A percentile compares a stretch with the other conserved stretches of the same genome.
Evolutionary conservation across 805 yeast genomes (phyloP).

Genomic region (Isabelozyma rhagii): DNA sequence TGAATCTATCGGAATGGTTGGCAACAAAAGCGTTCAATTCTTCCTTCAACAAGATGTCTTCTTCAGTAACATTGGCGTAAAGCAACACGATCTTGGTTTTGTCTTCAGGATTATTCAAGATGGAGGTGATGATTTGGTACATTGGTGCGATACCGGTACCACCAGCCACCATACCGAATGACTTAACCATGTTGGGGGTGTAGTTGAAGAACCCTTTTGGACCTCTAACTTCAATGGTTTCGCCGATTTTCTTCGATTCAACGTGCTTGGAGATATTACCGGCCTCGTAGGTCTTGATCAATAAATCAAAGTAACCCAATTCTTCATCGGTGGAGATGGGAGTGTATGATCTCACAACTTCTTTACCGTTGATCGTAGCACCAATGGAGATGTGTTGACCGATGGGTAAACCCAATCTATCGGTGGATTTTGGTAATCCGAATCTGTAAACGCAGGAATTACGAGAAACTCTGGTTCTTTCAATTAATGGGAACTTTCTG

Average conservation of each 20-base stretch:
- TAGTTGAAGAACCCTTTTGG: conserved; percentile 90
- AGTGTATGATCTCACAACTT: conserved; percentile 81
- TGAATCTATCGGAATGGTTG: conserved; percentile 56
- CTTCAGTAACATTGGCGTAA: conserved; percentile 77
- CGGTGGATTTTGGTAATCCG: conserved; percentile 71
- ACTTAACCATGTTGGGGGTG: conserved; percentile 69
- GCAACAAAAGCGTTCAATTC: conserved; percentile 70
- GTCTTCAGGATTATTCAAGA: conserved; percentile 73
- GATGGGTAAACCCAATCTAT: conserved; percentile 81
- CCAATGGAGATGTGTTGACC: conserved; percentile 90
- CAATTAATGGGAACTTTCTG: conserved; percentile 75
- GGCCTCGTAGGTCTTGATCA: conserved; percentile 80
- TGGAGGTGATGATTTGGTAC: conserved; percentile 87
- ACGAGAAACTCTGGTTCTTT: conserved; percentile 72
- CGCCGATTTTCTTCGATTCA: conserved; percentile 73
- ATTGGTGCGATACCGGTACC: conserved; percentile 97
- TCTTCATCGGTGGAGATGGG: conserved; percentile 82
- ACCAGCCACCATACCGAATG: conserved; percentile 90
- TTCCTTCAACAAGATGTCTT: conserved; percentile 74
- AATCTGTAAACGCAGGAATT: conserved; percentile 83
- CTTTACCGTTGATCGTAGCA: conserved; percentile 75
- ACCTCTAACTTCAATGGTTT: conserved; percentile 73
- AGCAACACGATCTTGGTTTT: conserved; percentile 69
- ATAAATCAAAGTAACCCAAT: conserved; percentile 77
- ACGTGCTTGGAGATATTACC: conserved; percentile 82